A percentile compares a stretch with the other conserved stretches of the same genome.
Evolutionary conservation across 2,329 filamentous ascomycete genomes (phyloP).

Genomic region (Ophiosphaerella narmari): DNA sequence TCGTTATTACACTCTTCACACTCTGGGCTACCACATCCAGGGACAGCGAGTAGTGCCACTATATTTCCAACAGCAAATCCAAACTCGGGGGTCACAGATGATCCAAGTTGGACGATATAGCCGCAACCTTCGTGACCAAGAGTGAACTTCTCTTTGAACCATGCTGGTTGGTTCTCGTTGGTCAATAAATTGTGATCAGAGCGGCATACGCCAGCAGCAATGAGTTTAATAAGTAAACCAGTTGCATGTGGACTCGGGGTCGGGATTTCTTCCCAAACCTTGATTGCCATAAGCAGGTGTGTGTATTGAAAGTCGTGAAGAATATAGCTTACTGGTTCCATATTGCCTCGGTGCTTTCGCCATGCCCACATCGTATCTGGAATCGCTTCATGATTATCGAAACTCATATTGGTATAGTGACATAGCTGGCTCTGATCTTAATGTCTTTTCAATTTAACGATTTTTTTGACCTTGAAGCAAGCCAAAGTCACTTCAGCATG

Average conservation of each 20-base stretch:
- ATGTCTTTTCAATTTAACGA: no score
- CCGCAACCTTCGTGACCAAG: constrained; percentile 28
- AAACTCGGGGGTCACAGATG: constrained; percentile 3
- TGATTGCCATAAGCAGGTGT: neutral
- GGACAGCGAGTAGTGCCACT: constrained; percentile 21
- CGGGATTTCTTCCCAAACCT: constrained; percentile 23
- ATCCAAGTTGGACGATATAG: constrained; percentile 13
- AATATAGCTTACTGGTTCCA: constrained; percentile 17
- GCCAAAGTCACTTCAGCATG: no score
- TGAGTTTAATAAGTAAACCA: constrained; percentile 20
- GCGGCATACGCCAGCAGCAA: constrained; percentile 26
- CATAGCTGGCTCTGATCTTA: no score
- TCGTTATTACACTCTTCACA: constrained; percentile 22
- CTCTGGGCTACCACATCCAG: constrained; percentile 16
- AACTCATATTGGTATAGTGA: no score
- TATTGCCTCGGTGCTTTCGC: constrained; percentile 26
- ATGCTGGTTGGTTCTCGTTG: constrained; percentile 24
- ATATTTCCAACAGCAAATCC: constrained; percentile 19
- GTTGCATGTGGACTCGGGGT: constrained; percentile 13
- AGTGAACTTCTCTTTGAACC: constrained; percentile 22
- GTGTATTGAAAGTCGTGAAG: neutral
- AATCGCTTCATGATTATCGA: neutral
- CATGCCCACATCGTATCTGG: constrained; percentile 24
- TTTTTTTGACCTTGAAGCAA: no score
- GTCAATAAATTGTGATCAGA: constrained; percentile 26